A percentile compares a stretch with the other conserved stretches of the same genome.
phyloP scores from a whole-genome alignment of 768 basidiomycete genomes.

The Hygrophorus russula region DNA sequence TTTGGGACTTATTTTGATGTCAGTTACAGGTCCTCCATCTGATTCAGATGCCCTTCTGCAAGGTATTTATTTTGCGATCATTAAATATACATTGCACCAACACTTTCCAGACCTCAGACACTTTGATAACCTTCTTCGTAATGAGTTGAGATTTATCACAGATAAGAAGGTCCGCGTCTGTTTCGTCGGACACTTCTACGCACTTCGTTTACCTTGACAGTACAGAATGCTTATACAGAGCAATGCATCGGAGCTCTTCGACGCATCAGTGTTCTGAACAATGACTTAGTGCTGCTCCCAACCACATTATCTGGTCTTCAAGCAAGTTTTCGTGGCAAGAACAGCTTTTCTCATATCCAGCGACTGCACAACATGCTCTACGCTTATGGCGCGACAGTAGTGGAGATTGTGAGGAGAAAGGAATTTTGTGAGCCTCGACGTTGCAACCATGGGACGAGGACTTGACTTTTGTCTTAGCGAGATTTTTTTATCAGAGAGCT shows the following conservation, averaged over 20 bases:
- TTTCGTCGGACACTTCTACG: not conserved
- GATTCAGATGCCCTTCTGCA: conserved; percentile 41
- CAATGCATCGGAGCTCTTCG: conserved; percentile 58
- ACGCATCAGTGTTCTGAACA: conserved; percentile 72
- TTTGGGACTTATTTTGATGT: not conserved
- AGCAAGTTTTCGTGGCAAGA: conserved; percentile 58
- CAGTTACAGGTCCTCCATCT: conserved; percentile 27
- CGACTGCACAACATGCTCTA: conserved; percentile 84
- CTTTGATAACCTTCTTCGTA: conserved; percentile 47
- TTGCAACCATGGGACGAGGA: not conserved
- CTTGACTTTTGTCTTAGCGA: conserved; percentile 28
- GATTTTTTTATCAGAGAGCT: conserved; percentile 74
- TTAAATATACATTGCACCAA: conserved; percentile 3
- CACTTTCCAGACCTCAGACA: conserved; percentile 44
- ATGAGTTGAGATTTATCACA: conserved; percentile 47
- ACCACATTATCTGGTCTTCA: conserved; percentile 54
- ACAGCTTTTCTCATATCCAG: conserved; percentile 84
- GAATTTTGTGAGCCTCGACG: conserved; percentile 58
- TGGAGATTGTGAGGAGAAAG: conserved; percentile 84
- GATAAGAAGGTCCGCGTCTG: conserved; percentile 37
- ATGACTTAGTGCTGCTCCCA: conserved; percentile 68
- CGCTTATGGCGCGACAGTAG: conserved; percentile 83
- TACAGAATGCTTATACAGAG: conserved; percentile 62
- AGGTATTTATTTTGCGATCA: conserved; percentile 24
- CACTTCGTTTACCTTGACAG: conserved; percentile 16